Evolutionary conservation across 257 asterid genomes (phyloP).

Genomic region (Fraxinus quadrangulata): DNA sequence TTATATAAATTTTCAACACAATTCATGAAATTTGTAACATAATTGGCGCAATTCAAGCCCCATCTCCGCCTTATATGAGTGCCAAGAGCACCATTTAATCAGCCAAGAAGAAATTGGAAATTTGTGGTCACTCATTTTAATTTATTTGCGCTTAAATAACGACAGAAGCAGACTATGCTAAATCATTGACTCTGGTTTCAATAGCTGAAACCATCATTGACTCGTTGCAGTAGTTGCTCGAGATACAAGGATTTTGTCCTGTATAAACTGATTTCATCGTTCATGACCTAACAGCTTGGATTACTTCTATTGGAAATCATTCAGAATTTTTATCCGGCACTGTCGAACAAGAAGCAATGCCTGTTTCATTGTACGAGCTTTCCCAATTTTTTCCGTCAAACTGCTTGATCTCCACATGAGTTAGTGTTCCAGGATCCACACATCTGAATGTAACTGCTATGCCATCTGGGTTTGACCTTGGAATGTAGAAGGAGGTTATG

Average conservation of each 20-base stretch:
- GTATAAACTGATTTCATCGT: neutral
- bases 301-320: conserved; percentile 22
- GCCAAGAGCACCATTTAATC: neutral
- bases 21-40: no score
- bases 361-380: conserved; percentile 38
- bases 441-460: conserved; percentile 58
- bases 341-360: conserved; percentile 57
- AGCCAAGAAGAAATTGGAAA: neutral
- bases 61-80: no score
- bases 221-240: neutral
- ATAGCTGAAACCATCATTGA: neutral
- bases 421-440: conserved; percentile 68
- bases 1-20: no score
- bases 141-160: neutral
- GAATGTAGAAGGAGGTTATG: conserved; percentile 78
- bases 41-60: no score
- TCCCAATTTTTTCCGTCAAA: conserved; percentile 82
- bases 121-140: neutral
- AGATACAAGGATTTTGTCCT: neutral
- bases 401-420: conserved; percentile 64
- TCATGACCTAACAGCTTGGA: neutral
- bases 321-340: conserved; percentile 17
- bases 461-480: conserved; percentile 85
- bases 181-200: neutral
- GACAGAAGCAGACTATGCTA: neutral